phyloP scores from a whole-genome alignment of 208 protist genomes.

The Angomonas deanei region DNA sequence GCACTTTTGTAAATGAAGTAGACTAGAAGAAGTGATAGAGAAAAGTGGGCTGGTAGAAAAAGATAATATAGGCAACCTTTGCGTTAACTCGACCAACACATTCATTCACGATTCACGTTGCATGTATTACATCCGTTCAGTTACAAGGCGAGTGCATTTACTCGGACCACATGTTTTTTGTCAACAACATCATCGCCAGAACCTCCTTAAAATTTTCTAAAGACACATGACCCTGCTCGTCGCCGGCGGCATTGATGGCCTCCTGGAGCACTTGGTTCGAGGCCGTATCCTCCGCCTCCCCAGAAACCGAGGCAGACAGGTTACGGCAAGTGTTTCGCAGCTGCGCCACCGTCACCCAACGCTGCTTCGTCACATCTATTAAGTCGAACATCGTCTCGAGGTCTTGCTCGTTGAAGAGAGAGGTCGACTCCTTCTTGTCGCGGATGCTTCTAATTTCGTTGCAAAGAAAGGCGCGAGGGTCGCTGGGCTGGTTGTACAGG shows the following conservation, averaged over 20 bases:
- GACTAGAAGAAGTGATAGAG: not conserved
- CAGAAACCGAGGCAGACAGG: constrained; percentile 42
- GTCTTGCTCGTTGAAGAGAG: constrained; percentile 82
- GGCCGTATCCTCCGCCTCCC: not conserved
- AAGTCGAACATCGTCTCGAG: constrained; percentile 91
- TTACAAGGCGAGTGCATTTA: not conserved
- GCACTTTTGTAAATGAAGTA: too few relatives aligned
- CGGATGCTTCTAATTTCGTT: constrained; percentile 72
- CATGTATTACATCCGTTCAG: not conserved
- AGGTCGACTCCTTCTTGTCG: constrained; percentile 46
- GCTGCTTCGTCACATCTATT: constrained; percentile 87
- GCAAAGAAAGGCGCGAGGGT: constrained; percentile 72
- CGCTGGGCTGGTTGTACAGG: constrained; percentile 71
- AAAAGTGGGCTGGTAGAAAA: not conserved
- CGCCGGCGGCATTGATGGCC: constrained; percentile 56
- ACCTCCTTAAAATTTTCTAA: constrained; percentile 85
- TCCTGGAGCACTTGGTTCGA: constrained; percentile 38
- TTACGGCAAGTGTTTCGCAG: constrained; percentile 86
- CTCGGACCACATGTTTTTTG: constrained; percentile 55
- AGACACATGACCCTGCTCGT: constrained; percentile 66
- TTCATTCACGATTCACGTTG: too few relatives aligned
- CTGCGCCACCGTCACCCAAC: constrained; percentile 74
- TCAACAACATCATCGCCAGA: constrained; percentile 55
- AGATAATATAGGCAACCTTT: too few relatives aligned
- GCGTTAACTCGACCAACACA: too few relatives aligned